Conservation (phyloP, 331 rosid genomes). For the Rosa hybrid region DNA sequence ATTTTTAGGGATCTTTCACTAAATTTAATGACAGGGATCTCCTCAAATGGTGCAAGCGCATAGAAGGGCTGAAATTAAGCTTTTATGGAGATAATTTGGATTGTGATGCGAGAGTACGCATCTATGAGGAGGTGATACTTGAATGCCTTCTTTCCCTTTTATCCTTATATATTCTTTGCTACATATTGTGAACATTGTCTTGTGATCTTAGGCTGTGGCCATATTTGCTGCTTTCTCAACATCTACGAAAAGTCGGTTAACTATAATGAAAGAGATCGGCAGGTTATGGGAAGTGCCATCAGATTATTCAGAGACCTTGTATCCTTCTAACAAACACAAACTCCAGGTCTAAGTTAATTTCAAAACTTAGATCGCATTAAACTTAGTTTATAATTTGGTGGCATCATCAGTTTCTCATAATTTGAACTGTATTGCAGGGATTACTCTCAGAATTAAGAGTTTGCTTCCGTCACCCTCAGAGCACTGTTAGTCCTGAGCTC, state of each 20-base stretch:
- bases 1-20: conserved; percentile 13
- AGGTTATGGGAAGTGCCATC: conserved; percentile 61
- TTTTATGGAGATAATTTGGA: conserved; percentile 52
- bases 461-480: conserved; percentile 43
- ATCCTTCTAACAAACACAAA: conserved; percentile 65
- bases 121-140: conserved; percentile 70
- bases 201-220: conserved; percentile 75
- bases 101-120: conserved; percentile 44
- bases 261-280: conserved; percentile 69
- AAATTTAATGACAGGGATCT: conserved; percentile 70
- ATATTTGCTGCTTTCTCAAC: conserved; percentile 79
- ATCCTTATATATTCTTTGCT: not conserved
- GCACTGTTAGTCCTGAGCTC: conserved; percentile 47
- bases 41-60: conserved; percentile 95
- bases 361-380: conserved; percentile 7
- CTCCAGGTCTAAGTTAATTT: conserved; percentile 55
- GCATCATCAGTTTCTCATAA: conserved; percentile 36
- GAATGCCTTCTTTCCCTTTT: not conserved
- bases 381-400: conserved; percentile 13
- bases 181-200: conserved; percentile 8
- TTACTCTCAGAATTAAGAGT: conserved; percentile 49
- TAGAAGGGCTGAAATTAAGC: conserved; percentile 52
- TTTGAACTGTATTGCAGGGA: conserved; percentile 59
- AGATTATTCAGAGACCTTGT: conserved; percentile 56
- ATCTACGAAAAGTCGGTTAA: conserved; percentile 56